Percentiles rank a stretch among this genome's conserved stretches.
Conservation (phyloP, 2,329 filamentous ascomycete genomes). For the Aspergillus costaricaensis region DNA sequence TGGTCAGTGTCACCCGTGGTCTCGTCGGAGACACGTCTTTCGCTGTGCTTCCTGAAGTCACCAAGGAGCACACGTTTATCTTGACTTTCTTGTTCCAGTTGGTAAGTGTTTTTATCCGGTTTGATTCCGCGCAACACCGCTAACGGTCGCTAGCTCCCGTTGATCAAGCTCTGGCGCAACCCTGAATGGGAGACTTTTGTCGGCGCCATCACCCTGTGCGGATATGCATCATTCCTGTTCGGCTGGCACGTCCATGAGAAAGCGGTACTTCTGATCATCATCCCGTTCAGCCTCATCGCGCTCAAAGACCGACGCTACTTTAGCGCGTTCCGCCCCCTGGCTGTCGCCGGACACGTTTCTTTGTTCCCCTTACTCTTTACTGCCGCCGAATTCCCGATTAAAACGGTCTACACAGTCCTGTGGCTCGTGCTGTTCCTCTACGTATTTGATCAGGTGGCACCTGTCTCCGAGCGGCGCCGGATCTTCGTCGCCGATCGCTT, state of each 20-base stretch:
- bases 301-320: slow-evolving; percentile 87
- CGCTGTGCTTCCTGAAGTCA: slow-evolving; percentile 85
- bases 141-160: slow-evolving; percentile 57
- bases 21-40: slow-evolving; percentile 93
- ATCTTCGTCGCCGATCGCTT: slow-evolving; percentile 92
- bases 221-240: slow-evolving; percentile 94
- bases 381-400: slow-evolving; percentile 87
- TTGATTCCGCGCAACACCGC: slow-evolving; percentile 8
- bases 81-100: slow-evolving; percentile 81
- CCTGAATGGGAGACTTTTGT: slow-evolving; percentile 90
- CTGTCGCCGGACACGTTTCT: slow-evolving; percentile 91
- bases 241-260: slow-evolving; percentile 99
- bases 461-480: slow-evolving; percentile 74
- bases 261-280: slow-evolving; percentile 88
- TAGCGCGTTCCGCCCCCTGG: slow-evolving; percentile 85
- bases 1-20: slow-evolving; percentile 88
- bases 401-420: slow-evolving; percentile 86
- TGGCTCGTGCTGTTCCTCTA: slow-evolving; percentile 88
- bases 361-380: slow-evolving; percentile 94
- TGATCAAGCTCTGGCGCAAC: slow-evolving; percentile 77
- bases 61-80: slow-evolving; percentile 75
- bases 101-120: slow-evolving; percentile 42
- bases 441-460: slow-evolving; percentile 83
- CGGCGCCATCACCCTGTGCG: slow-evolving; percentile 85
- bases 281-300: slow-evolving; percentile 91